Evolutionary conservation across 2,329 filamentous ascomycete species (phyloP), one percentile per base, ranked within the genome.

Genomic region (Aspergillus candidus): DNA sequence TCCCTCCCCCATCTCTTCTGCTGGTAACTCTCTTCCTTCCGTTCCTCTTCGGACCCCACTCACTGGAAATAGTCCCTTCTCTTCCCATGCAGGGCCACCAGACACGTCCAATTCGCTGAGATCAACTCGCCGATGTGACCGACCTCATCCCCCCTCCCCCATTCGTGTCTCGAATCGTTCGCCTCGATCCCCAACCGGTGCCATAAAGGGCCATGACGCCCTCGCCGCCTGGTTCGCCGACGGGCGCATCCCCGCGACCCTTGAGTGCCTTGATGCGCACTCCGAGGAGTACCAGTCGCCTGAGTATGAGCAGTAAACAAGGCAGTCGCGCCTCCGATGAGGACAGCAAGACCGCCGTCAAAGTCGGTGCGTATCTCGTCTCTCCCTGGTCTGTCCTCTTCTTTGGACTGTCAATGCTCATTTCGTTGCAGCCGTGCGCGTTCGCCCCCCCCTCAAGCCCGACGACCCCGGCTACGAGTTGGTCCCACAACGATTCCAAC

Each of bases 401-500:
- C 27, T 39, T 29, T 18, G 12, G 27, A 14, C 27, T 14, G 17
- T 27, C 43, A 33, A 32, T 46, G 46, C 51, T 56, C 44, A 55
- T 38, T 15, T 40, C 17, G 15, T 44, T 45, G 14, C 65, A 97
- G 93, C 86, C 65, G 88, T 98, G 58, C 89, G 93, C 65, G 84
- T 97, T 38, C 88, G 93, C 57, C 93, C 93, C 38, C 84, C 91
- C 42, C 76, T 97, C 45, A 82, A 83, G 56, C 74, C 88, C 5
- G 79, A 78, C 54, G 93, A 98, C 66, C 93, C 93, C 5, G 91
- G 90, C 50, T 98, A 79, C 72, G 93, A 98, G 52, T 80, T 97
- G 53, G 93, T 98, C 46, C 93, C 93, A 11, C 90, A 95, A 67
- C 83, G 93, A 60, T 98, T 98, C 62, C 91, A 95, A 67, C 82